Base-by-base conservation (phyloP, 169 alveolate genomes). In the Eimeria falciformis region DNA sequence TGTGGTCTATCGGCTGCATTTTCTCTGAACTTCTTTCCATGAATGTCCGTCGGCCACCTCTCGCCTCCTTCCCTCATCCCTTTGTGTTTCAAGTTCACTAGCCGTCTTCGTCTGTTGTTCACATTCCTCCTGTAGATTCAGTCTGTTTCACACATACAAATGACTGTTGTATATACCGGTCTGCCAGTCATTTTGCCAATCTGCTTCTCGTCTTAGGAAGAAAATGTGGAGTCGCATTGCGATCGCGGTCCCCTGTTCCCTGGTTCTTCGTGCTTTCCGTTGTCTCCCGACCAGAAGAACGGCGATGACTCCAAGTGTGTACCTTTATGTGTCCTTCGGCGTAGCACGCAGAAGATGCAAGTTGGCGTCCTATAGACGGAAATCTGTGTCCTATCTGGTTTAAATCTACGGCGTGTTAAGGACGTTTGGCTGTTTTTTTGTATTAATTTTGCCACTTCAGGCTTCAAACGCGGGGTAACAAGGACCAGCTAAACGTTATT, bases 1-100 rank as follows among this genome's bases (percentile, higher is more conserved):
- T 99, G 62, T 99, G 99, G 99, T 97, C 99, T 5, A 96, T 98
- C 21, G 99, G 99, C 12, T 98, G 99, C 91, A 98, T 99, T 33
- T 98, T 98, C 92, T 99, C 98, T 5, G 99, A 98, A 93, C 95
- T 98, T 40, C 94, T 98, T 83, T 97, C 84, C 95, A 98, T 82
- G 97, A 97, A 85, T 90, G 96, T 84, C 18, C 40, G 88, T 55
- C 47, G 91, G 93, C 87, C 96, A 1, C 69, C 14, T 0, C 29
- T 43, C 56, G 21, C 27, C 68, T 5, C 50, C 11, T 47, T 50
- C 43, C 75, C 21, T 5, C 29, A 11, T 79, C 25, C 33, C 11
- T 2, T 25, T 11, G 46, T 46, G 17, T 45, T 21, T 25, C 17
- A 17, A 17, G 18, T 9, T 68, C 33, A 2, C 14, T 33, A 2